Percentiles rank a stretch among this genome's conserved stretches.
Conservation (phyloP, 441 rosid genomes). For the Populus hybrid region DNA sequence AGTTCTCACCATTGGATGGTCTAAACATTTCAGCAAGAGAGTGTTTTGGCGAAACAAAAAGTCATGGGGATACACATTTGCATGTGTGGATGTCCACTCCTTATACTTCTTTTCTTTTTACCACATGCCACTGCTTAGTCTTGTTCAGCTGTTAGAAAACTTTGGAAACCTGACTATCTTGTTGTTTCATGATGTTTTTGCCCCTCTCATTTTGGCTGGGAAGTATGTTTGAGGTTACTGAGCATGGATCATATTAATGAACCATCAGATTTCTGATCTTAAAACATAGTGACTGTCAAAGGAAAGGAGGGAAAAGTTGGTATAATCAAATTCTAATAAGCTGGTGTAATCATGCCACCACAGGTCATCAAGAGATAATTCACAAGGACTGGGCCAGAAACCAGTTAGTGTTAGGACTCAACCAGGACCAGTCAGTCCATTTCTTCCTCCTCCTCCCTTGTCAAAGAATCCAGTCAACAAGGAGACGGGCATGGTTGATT, state of each 20-base stretch:
- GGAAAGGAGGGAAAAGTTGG: not conserved
- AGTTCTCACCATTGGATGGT: not conserved
- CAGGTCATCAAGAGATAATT: slow-evolving; percentile 75
- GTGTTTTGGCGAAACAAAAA: not conserved
- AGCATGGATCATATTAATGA: not conserved
- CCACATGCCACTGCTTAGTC: not conserved
- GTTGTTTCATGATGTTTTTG: not conserved
- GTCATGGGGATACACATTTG: not conserved
- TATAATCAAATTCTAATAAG: not conserved
- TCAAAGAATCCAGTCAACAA: slow-evolving; percentile 57
- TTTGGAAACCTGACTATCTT: not conserved
- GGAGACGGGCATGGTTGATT: slow-evolving; percentile 54
- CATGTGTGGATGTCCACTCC: not conserved
- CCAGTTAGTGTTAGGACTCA: slow-evolving; percentile 34
- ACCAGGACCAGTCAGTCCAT: slow-evolving; percentile 38
- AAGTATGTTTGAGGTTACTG: not conserved
- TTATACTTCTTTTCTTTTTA: not conserved
- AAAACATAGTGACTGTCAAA: not conserved
- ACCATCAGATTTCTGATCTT: not conserved
- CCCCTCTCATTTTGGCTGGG: not conserved
- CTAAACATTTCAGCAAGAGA: not conserved
- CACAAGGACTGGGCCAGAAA: slow-evolving; percentile 48
- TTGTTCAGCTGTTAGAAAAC: not conserved
- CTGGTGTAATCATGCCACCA: slow-evolving; percentile 10
- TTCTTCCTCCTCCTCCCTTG: slow-evolving; percentile 85